Evolutionary conservation across 2,329 filamentous ascomycete genomes (phyloP), one percentile per base, ranked within the genome.

Genomic region (Neonectria punicea): DNA sequence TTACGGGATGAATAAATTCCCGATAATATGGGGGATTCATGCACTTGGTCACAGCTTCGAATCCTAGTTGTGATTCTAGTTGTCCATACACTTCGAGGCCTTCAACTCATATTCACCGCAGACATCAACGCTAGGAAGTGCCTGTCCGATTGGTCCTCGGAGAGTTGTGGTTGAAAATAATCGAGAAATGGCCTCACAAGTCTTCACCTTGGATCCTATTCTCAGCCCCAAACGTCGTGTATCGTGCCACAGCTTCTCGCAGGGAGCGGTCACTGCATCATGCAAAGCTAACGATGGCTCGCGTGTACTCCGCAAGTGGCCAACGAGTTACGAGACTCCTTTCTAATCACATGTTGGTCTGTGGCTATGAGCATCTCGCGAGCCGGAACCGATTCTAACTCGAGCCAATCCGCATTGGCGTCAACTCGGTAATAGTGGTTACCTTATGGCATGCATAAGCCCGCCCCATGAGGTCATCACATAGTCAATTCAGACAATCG

Each of bases 11-110:
- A n/a, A 28, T 51, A 55, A 59, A 47, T 59, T 54, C 56, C 61
- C 39, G 47, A 55, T 58, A 56, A 56, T 56, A 56, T 56, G 25
- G 53, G 20, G 32, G 44, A 64, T 64, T 64, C 61, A 64, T 64
- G 56, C 61, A 39, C 46, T 28, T 8, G 28, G 25, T n/a, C 28
- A 13, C 20, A 9, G 44, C 14, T 16, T 25, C 47, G 7, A 47
- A 46, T 51, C 16, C 22, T 53, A 16, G 16, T 28, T 34, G n/a
- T 47, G 41, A 36, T 18, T 18, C 44, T 25, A 47, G 18, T 55
- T 16, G 7, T n/a, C 8, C 39, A 43, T 43, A 43, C n/a, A 43
- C 39, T 4, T 18, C 39, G n/a, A 43, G 39, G 39, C n/a, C 39
- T 20, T 43, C n/a, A 20, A 43, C 8, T 20, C 36, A 14, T n/a